Evolutionary conservation across 1,284 basidiomycete species (phyloP), one percentile per base, ranked within the genome.

Genomic region (Ceratobasidium sp.): DNA sequence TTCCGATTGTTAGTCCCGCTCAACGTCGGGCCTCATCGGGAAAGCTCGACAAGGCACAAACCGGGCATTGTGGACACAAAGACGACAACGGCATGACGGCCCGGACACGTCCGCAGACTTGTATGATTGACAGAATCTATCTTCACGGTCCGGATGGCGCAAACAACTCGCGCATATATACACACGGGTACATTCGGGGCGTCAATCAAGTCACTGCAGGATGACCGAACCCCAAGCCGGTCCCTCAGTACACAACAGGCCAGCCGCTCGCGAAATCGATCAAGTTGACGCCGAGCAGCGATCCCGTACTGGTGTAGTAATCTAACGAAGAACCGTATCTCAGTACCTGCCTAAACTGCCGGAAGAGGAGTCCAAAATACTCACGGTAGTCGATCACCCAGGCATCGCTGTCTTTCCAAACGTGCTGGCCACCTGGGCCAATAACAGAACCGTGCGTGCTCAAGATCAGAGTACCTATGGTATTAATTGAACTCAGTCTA

Each of bases 371-470:
- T 32, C 39, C 45, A 45, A 57, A 67, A 73, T 32, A 73, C 82
- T 71, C 73, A 84, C 83, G 83, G 75, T 85, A 84, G 12, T 84
- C 80, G 26, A 85, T 75, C 61, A 84, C 77, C 30, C 78, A 75
- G 8, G 81, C 83, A 74, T 83, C 83, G 10, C 43, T 65, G 72
- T 84, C 83, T 6, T 73, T 69, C 71, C 81, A 75, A 26, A 84
- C 21, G 70, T 81, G 81, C 74, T 84, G 82, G 2, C 84, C 84
- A 45, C 84, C 84, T n/a, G 84, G 84, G 0, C 84, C 87, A 72
- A 83, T 73, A 52, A 86, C 82, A 83, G 85, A 64, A 58, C 80
- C 86, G 74, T 88, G 86, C 36, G 81, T 79, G 3, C 76, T 83
- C 10, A 88, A 80, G 39, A 88, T 83, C 10, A 85, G 79, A 8